phyloP scores from a whole-genome alignment of 169 alveolate genomes.

The Theileria orientalis region DNA sequence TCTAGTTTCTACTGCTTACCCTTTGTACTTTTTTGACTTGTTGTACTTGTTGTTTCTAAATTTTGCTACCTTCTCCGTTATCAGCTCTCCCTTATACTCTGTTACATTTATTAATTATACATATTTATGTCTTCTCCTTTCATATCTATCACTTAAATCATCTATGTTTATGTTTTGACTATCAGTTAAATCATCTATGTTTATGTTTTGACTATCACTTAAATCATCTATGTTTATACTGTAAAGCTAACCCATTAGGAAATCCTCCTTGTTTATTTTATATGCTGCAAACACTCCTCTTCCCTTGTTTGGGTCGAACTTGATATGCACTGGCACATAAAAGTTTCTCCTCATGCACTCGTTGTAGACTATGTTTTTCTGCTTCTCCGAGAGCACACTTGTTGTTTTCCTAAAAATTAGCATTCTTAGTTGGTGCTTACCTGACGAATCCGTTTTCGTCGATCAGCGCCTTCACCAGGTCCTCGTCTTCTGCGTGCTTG shows the following conservation, averaged over 20 bases:
- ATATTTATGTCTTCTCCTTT: no score
- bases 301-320: constrained; percentile 69
- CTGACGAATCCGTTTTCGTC: constrained; percentile 43
- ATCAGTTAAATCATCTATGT: no score
- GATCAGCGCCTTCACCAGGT: constrained; percentile 33
- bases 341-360: constrained; percentile 33
- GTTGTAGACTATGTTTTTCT: constrained; percentile 36
- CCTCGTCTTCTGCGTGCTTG: constrained; percentile 43
- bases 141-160: no score
- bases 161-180: no score
- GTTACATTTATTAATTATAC: no score
- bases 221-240: no score
- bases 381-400: constrained; percentile 34
- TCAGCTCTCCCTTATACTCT: constrained; percentile 84
- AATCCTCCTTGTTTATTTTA: constrained; percentile 78
- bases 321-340: constrained; percentile 49
- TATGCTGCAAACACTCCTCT: constrained; percentile 85
- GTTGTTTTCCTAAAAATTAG: constrained; percentile 24
- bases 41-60: constrained; percentile 72
- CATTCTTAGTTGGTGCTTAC: background rate
- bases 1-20: constrained; percentile 9
- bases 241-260: constrained; percentile 75
- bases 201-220: no score
- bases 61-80: constrained; percentile 79
- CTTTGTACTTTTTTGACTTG: constrained; percentile 29